These are phyloP conservation scores for Medakamo hakoo DNA, from an alignment of 139 green algal species.

Conservation along the genomic window DNA sequence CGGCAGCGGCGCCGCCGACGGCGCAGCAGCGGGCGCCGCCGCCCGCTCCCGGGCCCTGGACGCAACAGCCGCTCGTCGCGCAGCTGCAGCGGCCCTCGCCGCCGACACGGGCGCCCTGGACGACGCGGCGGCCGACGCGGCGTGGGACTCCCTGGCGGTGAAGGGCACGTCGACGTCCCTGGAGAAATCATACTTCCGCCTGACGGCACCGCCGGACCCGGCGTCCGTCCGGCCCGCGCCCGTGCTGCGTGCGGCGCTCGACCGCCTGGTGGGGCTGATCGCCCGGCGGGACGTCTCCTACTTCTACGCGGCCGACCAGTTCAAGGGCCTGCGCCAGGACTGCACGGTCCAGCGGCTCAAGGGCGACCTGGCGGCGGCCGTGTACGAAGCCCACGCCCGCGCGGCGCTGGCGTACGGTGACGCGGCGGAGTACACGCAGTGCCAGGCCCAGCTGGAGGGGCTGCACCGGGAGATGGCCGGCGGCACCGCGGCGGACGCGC, in stretches of 20 bases:
- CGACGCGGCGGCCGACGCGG: background rate
- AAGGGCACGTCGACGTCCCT: constrained; percentile 45
- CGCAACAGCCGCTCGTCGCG: background rate
- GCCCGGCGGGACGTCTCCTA: constrained; percentile 24
- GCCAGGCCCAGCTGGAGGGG: constrained; percentile 55
- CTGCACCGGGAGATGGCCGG: too few species aligned
- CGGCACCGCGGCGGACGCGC: background rate
- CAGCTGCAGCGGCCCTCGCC: background rate
- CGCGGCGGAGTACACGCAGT: constrained; percentile 77
- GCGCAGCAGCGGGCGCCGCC: constrained; percentile 2
- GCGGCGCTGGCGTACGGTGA: constrained; percentile 75
- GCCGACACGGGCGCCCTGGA: background rate
- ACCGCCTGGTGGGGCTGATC: constrained; percentile 33
- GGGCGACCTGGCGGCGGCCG: constrained; percentile 36
- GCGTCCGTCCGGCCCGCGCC: constrained; percentile 46
- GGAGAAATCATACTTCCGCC: constrained; percentile 78
- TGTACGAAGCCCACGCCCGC: constrained; percentile 71
- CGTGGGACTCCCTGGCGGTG: background rate
- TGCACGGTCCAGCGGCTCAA: constrained; percentile 31
- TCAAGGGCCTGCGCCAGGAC: constrained; percentile 36
- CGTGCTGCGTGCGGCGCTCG: constrained; percentile 39
- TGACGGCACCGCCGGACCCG: constrained; percentile 53
- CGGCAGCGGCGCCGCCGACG: constrained; percentile 18
- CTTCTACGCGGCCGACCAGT: constrained; percentile 68
- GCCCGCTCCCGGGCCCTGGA: background rate